Conservation (phyloP, 352 stramenopile species). For the Lagenidium giganteum region DNA sequence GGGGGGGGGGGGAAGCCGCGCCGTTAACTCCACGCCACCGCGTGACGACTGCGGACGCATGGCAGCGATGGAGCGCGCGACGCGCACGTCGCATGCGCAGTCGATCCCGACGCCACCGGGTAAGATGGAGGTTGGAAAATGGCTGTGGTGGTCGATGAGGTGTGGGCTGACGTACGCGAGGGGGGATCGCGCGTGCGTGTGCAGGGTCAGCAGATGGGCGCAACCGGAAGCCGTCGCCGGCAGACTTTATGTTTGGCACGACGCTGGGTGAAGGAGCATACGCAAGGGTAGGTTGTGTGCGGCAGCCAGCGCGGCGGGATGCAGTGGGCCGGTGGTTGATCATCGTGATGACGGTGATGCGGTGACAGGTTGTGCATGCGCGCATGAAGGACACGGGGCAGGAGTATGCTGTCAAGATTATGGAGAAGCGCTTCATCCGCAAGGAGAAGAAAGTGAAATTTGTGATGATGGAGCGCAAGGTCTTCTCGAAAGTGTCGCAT, state of each 20-base stretch:
- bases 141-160: no score
- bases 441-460: conserved; percentile 91
- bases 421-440: conserved; percentile 89
- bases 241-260: conserved; percentile 87
- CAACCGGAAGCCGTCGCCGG: conserved; percentile 72
- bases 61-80: no score
- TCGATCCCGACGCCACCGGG: no score
- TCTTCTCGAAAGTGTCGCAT: conserved; percentile 86
- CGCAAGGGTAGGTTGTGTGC: conserved; percentile 65
- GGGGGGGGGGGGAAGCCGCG: no score
- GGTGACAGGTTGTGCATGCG: conserved; percentile 65
- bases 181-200: no score
- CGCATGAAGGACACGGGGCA: conserved; percentile 85
- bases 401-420: conserved; percentile 90
- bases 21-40: no score
- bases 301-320: no score
- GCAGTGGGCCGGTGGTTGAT: conserved; percentile 1
- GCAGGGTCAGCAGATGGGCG: no score
- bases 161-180: no score
- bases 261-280: conserved; percentile 87
- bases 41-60: no score
- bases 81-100: no score
- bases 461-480: conserved; percentile 89
- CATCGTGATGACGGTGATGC: not conserved
- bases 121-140: no score